Base-by-base conservation (phyloP, 768 basidiomycete species). In the Suillus subaureus region DNA sequence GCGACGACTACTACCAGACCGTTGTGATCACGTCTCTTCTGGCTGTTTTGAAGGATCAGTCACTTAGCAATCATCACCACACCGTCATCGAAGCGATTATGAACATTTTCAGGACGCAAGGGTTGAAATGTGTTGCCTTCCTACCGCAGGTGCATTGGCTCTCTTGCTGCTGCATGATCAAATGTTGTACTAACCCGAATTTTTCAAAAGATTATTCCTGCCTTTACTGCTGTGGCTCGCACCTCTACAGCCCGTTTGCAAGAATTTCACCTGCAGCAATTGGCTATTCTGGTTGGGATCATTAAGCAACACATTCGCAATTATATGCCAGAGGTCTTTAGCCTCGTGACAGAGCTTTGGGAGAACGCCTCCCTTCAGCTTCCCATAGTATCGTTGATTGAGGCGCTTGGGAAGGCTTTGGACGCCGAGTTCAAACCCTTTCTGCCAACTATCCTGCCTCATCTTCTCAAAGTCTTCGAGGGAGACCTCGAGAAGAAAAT, bases 61-160 rank as follows among this genome's bases (percentile, higher is more conserved):
- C 95, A 1, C 83, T 97, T 66, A 91, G 85, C 71, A 89, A 83
- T 64, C 90, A 94, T 70, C 96, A 98, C 71, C 92, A 97, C 72
- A 92, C 89, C 28, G 97, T 96, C 56, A 96, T 99, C 64, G 96
- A 99, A 75, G 96, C 96, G 1, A 92, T 99, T 70, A 98, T 99
- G 94, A 91, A 94, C 55, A 99, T 99, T 67, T 99, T 99, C 85
- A 96, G 96, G 78, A 97, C 96, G 0, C 96, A 99, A 73, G 96
- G 97, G 16, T 80, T 99, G 73, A 96, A 96, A 83, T 97, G 95
- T 75, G 96, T 97, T 23, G 87, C 93, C 2, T 99, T 98, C 79
- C 79, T 99, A 31, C 93, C 97, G 52, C 96, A 97, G 83, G 94
- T 95, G 73, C 61, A 75, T 40, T 60, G 6, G 21, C 35, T 28